These are phyloP conservation scores for Eucalyptus sp. DNA, from an alignment of 345 rosid species.

Conservation along the genomic window DNA sequence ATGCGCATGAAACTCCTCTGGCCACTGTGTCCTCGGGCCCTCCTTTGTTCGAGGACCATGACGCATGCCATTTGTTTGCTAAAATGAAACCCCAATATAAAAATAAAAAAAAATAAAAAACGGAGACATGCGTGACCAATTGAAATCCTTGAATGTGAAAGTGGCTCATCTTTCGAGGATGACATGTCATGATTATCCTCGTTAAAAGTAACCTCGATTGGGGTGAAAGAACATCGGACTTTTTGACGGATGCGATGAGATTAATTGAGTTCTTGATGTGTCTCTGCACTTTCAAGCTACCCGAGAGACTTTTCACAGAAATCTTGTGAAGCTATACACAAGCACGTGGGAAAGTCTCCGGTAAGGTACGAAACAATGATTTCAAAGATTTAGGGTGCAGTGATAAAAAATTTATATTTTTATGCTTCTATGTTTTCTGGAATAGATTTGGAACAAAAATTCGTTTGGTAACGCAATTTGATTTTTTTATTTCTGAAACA, in stretches of 20 bases:
- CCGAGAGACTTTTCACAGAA: neutral
- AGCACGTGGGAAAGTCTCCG: neutral
- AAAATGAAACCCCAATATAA: neutral
- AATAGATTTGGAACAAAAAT: too few species aligned
- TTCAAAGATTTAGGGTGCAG: neutral
- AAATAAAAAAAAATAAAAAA: too few species aligned
- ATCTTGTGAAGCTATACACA: neutral
- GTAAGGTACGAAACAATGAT: neutral
- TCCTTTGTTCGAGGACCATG: neutral
- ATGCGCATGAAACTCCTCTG: neutral
- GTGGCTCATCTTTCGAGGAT: neutral
- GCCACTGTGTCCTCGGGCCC: neutral
- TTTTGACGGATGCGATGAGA: neutral
- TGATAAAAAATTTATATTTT: too few species aligned
- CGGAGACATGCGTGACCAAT: neutral
- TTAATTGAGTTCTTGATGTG: neutral
- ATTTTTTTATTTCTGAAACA: too few species aligned
- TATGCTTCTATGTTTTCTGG: accelerated
- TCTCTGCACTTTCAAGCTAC: neutral
- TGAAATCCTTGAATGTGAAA: neutral
- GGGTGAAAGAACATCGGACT: neutral
- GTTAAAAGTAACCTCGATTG: neutral
- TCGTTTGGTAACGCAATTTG: too few species aligned
- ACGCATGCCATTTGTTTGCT: neutral
- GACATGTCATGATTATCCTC: neutral